A percentile compares a stretch with the other conserved stretches of the same genome.
Evolutionary conservation across 169 alveolate genomes (phyloP).

Genomic region (Eimeria tenella): DNA sequence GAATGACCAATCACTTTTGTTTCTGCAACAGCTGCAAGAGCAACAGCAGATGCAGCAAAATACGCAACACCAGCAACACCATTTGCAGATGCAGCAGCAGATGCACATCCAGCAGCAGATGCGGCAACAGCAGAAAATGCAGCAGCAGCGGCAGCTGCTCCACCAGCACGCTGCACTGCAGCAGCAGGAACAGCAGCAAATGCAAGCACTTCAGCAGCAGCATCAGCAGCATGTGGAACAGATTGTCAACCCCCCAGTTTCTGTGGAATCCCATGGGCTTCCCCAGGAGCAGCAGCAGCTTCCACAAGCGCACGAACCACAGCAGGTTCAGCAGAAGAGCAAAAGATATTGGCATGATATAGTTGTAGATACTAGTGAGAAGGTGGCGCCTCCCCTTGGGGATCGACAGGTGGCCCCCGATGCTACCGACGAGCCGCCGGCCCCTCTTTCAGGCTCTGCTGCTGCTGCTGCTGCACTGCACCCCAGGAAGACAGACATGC

Average conservation of each 20-base stretch:
- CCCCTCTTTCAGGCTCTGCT: neutral
- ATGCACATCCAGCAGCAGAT: neutral
- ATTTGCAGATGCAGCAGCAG: neutral
- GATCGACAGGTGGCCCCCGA: constrained; percentile 44
- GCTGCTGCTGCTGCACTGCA: constrained; percentile 29
- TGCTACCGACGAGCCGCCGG: neutral
- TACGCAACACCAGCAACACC: neutral
- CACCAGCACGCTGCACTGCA: neutral
- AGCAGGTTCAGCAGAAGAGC: constrained; percentile 3
- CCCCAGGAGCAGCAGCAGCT: constrained; percentile 20
- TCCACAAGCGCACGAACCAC: neutral
- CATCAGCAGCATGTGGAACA: neutral
- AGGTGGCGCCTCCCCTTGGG: constrained; percentile 16
- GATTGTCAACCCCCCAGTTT: neutral
- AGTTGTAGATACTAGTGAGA: neutral
- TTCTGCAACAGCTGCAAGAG: constrained; percentile 31
- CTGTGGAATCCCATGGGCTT: neutral
- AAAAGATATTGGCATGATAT: neutral
- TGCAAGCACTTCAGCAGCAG: neutral
- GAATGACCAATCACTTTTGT: neutral
- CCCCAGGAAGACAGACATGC: constrained; percentile 44
- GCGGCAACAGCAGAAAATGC: constrained; percentile 19
- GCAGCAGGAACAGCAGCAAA: constrained; percentile 6
- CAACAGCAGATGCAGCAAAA: constrained; percentile 33
- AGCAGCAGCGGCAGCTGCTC: constrained; percentile 27